A percentile compares a stretch with the other conserved stretches of the same genome.
phyloP scores from a whole-genome alignment of 306 rosid genomes.

The Phaseolus lunatus region DNA sequence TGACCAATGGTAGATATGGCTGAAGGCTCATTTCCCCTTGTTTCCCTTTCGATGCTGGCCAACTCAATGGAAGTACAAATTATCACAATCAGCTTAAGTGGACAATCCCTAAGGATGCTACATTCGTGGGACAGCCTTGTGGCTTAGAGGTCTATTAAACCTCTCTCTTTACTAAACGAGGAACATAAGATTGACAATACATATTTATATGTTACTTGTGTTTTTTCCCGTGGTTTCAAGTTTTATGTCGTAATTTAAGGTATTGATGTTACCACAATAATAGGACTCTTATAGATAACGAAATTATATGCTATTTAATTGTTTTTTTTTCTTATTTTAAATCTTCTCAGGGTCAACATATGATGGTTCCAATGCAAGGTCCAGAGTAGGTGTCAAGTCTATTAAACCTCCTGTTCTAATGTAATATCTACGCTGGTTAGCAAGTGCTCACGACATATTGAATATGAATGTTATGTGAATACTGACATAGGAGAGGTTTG shows the following conservation, averaged over 20 bases:
- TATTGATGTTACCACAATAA: conserved; percentile 18
- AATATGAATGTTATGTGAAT: conserved; percentile 47
- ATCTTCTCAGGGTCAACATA: conserved; percentile 70
- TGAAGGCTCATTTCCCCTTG: too few relatives aligned
- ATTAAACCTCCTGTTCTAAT: conserved; percentile 26
- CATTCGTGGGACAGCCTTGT: not conserved
- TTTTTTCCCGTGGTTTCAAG: conserved; percentile 18
- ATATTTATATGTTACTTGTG: not conserved
- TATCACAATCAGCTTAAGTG: not conserved
- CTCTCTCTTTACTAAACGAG: not conserved
- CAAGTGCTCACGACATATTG: conserved; percentile 39
- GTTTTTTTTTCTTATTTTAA: not conserved
- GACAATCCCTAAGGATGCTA: not conserved
- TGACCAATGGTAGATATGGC: too few relatives aligned
- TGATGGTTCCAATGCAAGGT: conserved; percentile 93
- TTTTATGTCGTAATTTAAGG: conserved; percentile 37
- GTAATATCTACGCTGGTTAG: conserved; percentile 47
- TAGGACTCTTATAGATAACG: not conserved
- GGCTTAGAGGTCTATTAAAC: not conserved
- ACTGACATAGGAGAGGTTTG: conserved; percentile 51
- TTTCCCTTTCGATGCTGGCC: not conserved
- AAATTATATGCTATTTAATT: conserved; percentile 28
- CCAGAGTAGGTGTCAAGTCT: conserved; percentile 61
- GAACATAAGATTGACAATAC: conserved; percentile 24
- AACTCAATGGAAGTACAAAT: conserved; percentile 2